Conservation (phyloP, 2,329 filamentous ascomycete species). For the Trichoderma simmonsii region DNA sequence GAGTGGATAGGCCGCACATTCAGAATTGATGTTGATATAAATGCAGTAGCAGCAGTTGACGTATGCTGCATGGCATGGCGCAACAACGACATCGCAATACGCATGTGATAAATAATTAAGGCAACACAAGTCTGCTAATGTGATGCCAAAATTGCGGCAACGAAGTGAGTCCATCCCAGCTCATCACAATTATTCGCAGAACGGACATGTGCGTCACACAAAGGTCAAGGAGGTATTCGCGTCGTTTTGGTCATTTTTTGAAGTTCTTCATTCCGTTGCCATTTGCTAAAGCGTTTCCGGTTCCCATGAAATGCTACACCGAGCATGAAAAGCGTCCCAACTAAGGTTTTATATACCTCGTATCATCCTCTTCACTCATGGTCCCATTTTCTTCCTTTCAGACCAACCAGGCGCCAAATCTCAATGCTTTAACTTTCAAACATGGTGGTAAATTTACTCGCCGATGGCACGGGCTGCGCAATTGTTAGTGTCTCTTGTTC, state of each 20-base stretch:
- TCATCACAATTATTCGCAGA: not conserved
- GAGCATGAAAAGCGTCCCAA: slow-evolving; percentile 41
- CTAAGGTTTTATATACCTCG: slow-evolving; percentile 35
- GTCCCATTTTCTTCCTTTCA: slow-evolving; percentile 34
- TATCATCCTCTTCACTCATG: slow-evolving; percentile 35
- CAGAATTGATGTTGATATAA: not conserved
- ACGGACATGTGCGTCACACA: slow-evolving; percentile 3
- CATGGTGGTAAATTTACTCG: slow-evolving; percentile 39
- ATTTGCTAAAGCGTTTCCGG: slow-evolving; percentile 38
- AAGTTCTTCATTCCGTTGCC: slow-evolving; percentile 40
- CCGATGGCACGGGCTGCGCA: slow-evolving; percentile 58
- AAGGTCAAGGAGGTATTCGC: not conserved
- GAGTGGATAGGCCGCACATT: not conserved
- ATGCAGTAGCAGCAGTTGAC: not conserved
- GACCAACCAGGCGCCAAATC: slow-evolving; percentile 39
- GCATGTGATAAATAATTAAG: not conserved
- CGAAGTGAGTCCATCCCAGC: not conserved
- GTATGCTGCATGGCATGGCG: not conserved
- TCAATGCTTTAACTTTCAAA: slow-evolving; percentile 34
- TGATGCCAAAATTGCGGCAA: not conserved
- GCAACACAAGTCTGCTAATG: no score
- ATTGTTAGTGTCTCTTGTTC: slow-evolving; percentile 29
- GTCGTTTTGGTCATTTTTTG: slow-evolving; percentile 25
- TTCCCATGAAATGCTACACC: slow-evolving; percentile 38
- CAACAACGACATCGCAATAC: not conserved